phyloP scores from a whole-genome alignment of 768 basidiomycete species.

The Boletus vermiculosoides region DNA sequence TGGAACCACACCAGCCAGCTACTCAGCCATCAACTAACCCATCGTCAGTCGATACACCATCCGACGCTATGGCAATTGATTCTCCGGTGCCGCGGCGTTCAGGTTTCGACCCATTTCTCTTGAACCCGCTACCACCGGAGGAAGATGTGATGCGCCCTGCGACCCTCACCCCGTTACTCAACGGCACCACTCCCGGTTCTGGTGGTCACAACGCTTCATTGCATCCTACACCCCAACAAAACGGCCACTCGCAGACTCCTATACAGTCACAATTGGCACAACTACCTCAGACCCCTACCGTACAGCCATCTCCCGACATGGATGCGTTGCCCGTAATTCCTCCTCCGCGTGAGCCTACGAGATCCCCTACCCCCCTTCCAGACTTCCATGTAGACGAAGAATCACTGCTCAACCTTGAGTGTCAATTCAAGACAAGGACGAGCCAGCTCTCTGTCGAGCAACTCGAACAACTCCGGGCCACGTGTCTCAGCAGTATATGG shows the following conservation, averaged over 20 bases:
- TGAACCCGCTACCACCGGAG: slow-evolving; percentile 49
- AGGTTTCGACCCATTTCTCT: slow-evolving; percentile 51
- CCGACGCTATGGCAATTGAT: slow-evolving; percentile 41
- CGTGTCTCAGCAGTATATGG: slow-evolving; percentile 81
- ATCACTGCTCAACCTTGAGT: slow-evolving; percentile 48
- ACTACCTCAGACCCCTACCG: slow-evolving; percentile 5
- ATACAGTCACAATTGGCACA: not conserved
- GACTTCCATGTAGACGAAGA: slow-evolving; percentile 67
- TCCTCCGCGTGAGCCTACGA: slow-evolving; percentile 44
- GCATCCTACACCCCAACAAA: slow-evolving; percentile 10
- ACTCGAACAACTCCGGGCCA: slow-evolving; percentile 90
- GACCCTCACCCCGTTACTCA: slow-evolving; percentile 27
- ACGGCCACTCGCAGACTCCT: slow-evolving; percentile 13
- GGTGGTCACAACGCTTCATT: not conserved
- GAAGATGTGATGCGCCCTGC: slow-evolving; percentile 23
- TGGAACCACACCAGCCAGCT: slow-evolving; percentile 7
- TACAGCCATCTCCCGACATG: slow-evolving; percentile 11
- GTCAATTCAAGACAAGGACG: slow-evolving; percentile 54
- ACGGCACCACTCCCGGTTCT: slow-evolving; percentile 18
- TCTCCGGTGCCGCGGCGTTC: slow-evolving; percentile 29
- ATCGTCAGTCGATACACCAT: not conserved
- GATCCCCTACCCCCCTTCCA: slow-evolving; percentile 69
- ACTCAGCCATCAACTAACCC: not conserved
- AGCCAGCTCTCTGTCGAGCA: slow-evolving; percentile 73
- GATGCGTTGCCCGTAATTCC: slow-evolving; percentile 22